Evolutionary conservation across 352 stramenopile genomes (phyloP).

Genomic region (Pythium diclinum): DNA sequence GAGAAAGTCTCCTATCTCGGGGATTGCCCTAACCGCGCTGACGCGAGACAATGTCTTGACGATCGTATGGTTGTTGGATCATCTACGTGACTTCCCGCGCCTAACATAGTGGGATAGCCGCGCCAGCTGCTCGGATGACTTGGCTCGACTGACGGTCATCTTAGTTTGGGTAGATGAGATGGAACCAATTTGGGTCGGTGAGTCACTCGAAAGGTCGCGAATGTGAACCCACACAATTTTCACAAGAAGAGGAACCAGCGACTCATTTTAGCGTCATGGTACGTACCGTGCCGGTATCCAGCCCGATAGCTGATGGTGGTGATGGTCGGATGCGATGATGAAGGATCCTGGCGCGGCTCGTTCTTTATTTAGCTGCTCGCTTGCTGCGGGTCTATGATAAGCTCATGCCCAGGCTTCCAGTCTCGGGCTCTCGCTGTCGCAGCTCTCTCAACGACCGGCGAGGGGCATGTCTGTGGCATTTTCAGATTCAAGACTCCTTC

Average conservation of each 20-base stretch:
- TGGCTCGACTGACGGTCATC: background rate
- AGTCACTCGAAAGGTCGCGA: background rate
- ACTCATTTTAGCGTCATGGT: background rate
- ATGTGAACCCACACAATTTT: background rate
- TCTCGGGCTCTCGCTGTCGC: background rate
- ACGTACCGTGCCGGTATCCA: background rate
- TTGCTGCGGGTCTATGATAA: slow-evolving; percentile 2
- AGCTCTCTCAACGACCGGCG: background rate
- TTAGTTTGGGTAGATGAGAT: background rate
- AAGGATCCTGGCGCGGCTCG: background rate
- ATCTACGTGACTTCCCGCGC: background rate
- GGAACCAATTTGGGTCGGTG: background rate
- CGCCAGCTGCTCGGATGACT: background rate
- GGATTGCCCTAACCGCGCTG: background rate
- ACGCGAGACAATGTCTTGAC: slow-evolving; percentile 1
- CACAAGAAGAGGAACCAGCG: background rate
- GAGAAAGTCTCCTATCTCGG: background rate
- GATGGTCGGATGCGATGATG: background rate
- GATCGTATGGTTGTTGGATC: slow-evolving; percentile 6
- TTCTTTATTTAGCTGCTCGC: background rate
- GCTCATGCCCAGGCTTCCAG: background rate
- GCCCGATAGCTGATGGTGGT: background rate
- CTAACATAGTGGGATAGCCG: slow-evolving; percentile 3
- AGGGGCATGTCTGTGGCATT: background rate
- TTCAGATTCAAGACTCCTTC: slow-evolving; percentile 1